Evolutionary conservation across 2,329 filamentous ascomycete genomes (phyloP).

Genomic region (Paecilomyces variotii): DNA sequence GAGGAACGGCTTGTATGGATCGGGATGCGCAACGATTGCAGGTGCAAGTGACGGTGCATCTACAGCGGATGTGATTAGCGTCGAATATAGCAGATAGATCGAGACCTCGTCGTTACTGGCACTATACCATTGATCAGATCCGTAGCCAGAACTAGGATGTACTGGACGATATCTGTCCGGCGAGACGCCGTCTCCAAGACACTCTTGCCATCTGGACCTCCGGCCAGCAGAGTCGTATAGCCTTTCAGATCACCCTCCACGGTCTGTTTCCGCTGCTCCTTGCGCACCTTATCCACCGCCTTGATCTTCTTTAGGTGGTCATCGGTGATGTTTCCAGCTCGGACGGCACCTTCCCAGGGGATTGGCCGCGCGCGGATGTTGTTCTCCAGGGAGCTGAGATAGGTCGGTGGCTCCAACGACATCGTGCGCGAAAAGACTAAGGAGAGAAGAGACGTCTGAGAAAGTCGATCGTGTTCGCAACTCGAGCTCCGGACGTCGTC

Average conservation of each 20-base stretch:
- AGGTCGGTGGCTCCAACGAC: constrained; percentile 87
- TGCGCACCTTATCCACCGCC: constrained; percentile 91
- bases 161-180: constrained; percentile 85
- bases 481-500: not conserved
- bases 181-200: constrained; percentile 80
- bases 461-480: not conserved
- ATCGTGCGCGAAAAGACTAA: constrained; percentile 41
- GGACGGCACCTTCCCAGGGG: constrained; percentile 93
- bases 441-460: not conserved
- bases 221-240: constrained; percentile 74
- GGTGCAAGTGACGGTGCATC: constrained; percentile 72
- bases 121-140: constrained; percentile 75
- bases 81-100: not conserved
- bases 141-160: constrained; percentile 79
- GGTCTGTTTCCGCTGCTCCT: constrained; percentile 76
- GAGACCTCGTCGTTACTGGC: not conserved
- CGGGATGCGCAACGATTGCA: constrained; percentile 63
- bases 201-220: constrained; percentile 56
- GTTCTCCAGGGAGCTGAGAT: constrained; percentile 81
- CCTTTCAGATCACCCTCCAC: constrained; percentile 72
- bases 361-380: constrained; percentile 95
- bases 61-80: constrained; percentile 30
- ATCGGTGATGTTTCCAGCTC: constrained; percentile 88
- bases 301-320: constrained; percentile 92
- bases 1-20: constrained; percentile 68